Conservation (phyloP, 1,284 basidiomycete genomes). For the Cystobasidiaceae sp. region DNA sequence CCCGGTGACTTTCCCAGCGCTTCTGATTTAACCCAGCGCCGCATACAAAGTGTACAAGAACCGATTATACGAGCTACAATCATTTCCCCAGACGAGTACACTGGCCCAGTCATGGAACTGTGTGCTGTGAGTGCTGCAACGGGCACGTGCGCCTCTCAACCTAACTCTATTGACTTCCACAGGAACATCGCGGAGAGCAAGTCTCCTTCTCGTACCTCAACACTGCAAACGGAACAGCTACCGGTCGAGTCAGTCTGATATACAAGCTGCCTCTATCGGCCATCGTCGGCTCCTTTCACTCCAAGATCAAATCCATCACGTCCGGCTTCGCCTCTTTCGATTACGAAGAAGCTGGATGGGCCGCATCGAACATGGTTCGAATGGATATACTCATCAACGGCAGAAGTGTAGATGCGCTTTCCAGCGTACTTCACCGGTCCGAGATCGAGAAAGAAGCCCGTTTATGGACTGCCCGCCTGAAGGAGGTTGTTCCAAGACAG, state of each 20-base stretch:
- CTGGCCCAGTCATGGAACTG: slow-evolving; percentile 70
- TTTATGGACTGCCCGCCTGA: slow-evolving; percentile 82
- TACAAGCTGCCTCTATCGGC: slow-evolving; percentile 67
- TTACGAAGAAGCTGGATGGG: slow-evolving; percentile 87
- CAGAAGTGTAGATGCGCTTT: slow-evolving; percentile 84
- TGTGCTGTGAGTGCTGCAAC: slow-evolving; percentile 54
- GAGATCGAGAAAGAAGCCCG: slow-evolving; percentile 65
- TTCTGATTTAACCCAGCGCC: slow-evolving; percentile 54
- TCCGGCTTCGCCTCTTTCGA: slow-evolving; percentile 45
- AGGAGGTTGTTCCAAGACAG: slow-evolving; percentile 81
- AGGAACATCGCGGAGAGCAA: slow-evolving; percentile 41
- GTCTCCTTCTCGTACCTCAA: slow-evolving; percentile 40
- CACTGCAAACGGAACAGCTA: slow-evolving; percentile 31
- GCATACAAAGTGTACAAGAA: slow-evolving; percentile 74
- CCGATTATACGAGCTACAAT: slow-evolving; percentile 55
- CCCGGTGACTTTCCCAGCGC: slow-evolving; percentile 87
- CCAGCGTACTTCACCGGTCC: slow-evolving; percentile 64
- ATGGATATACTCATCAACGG: slow-evolving; percentile 82
- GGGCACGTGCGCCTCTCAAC: background rate
- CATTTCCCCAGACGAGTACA: slow-evolving; percentile 40
- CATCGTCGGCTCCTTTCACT: slow-evolving; percentile 89
- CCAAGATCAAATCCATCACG: slow-evolving; percentile 64
- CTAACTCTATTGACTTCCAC: background rate
- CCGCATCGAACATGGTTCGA: slow-evolving; percentile 70
- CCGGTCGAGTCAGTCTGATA: slow-evolving; percentile 64